Evolutionary conservation across 306 rosid species (phyloP).

Genomic region (Cicer bijugum): DNA sequence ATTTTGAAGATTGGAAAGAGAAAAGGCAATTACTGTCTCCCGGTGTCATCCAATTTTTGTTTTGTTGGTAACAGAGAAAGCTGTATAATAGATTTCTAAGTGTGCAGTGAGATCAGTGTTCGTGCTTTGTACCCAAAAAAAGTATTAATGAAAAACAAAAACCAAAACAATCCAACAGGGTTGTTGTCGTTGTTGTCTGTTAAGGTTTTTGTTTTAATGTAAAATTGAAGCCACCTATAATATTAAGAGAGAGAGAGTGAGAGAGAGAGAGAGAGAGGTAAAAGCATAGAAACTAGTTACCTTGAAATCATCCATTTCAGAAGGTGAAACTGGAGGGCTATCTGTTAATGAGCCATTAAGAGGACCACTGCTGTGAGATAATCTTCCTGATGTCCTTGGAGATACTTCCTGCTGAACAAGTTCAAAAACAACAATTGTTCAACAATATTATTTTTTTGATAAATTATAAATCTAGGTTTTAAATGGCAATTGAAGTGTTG

Average conservation of each 20-base stretch:
- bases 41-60: slow-evolving; percentile 45
- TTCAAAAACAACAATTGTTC: neutral
- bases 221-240: slow-evolving; percentile 49
- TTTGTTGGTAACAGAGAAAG: slow-evolving; percentile 68
- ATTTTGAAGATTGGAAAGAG: slow-evolving; percentile 44
- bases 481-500: too few relatives aligned
- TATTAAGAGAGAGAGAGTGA: neutral
- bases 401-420: slow-evolving; percentile 81
- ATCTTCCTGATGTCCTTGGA: slow-evolving; percentile 90
- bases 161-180: slow-evolving; percentile 8
- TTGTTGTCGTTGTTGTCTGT: slow-evolving; percentile 35
- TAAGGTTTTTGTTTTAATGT: neutral
- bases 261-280: neutral
- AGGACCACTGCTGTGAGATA: slow-evolving; percentile 94
- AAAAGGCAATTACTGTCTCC: slow-evolving; percentile 30
- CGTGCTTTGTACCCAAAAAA: slow-evolving; percentile 46
- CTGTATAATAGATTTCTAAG: slow-evolving; percentile 47
- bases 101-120: slow-evolving; percentile 45
- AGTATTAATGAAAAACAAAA: neutral
- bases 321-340: slow-evolving; percentile 91
- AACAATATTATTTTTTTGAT: too few relatives aligned
- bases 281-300: slow-evolving; percentile 40
- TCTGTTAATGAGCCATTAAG: slow-evolving; percentile 90
- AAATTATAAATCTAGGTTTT: too few relatives aligned
- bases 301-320: slow-evolving; percentile 86